Base-by-base conservation (phyloP, 1,139 yeast genomes). In the Lodderomyces pseudojiufengensis region DNA sequence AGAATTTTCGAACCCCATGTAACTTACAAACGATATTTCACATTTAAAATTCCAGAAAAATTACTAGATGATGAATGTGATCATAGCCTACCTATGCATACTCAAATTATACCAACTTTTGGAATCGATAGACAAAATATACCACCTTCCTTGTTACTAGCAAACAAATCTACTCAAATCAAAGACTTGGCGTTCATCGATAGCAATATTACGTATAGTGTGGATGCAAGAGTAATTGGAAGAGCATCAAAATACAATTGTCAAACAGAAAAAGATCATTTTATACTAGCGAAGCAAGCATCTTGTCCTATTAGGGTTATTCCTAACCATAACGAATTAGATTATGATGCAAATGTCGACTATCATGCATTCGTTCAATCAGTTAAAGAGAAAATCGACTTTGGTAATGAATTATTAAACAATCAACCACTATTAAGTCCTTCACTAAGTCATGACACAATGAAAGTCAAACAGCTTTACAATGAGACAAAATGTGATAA, bases 161-260 rank as follows among this genome's bases (percentile, higher is more conserved):
- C 63, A 2, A 47, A 49, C 24, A 55, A 50, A 34, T 38, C 45
- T 4, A 21, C 41, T 3, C 42, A 38, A 12, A 37, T 54, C 37
- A 48, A 57, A 47, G 76, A 70, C 48, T 55, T 69, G 38, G 49
- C 65, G 2, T 64, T 67, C 36, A 52, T 68, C 26, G 73, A 69
- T 46, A 55, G 69, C 5, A 59, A 62, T 18, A 52, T 67, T 3
- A 54, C 57, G 27, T 70, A 68, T 44, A 55, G 64, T 38, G 62
- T 70, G 8, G 65, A 63, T 26, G 71, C 73, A 14, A 58, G 73
- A 49, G 60, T 70, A 13, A 63, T 70, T 24, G 75, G 74, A 1
- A 60, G 58, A 29, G 69, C 73, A 1, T 57, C 63, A 15, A 71
- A 64, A 36, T 70, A 65, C 42, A 39, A 48, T 3, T 36, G 41